Base-by-base conservation (phyloP, 352 stramenopile genomes). In the Phytophthora kernoviae region DNA sequence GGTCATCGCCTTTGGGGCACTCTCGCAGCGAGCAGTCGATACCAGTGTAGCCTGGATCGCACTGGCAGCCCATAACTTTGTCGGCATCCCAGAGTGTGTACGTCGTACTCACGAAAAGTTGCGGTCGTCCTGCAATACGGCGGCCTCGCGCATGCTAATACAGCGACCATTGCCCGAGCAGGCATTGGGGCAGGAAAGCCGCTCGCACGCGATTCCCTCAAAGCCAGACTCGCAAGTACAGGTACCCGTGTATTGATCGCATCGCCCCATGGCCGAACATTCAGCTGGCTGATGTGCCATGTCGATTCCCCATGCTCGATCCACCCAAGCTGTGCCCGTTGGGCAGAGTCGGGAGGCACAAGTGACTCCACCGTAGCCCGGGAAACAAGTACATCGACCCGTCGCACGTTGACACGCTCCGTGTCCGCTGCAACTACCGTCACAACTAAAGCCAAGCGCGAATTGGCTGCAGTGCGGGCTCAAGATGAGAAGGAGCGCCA, bases 351-450 rank as follows among this genome's bases (percentile, higher is more conserved):
- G 67, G 0, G 60, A 72, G 34, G 77, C 75, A 59, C 85, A 94
- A 0, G 84, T 85, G 11, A 71, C 67, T 43, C 90, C 91, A 36
- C 79, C 79, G 67, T 81, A 96, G 1, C 80, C 81, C 17, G 72
- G 71, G 48, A 92, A 96, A 68, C 91, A 98, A 7, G 62, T 63
- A 62, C 91, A 98, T 7, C 79, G 70, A 21, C 91, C 93, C 0
- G 75, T 85, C 0, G 65, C 32, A 10, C 44, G 30, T 57, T 87
- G 73, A 22, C 81, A 92, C 0, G 69, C 69, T 17, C 81, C 83
- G 39, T 89, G 74, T 9, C 91, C 92, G 32, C 78, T 96, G 68
- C 93, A 98, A 53, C 87, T 87, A 73, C 83, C 83, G 49, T 89
- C 79, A 37, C 77, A 92, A n/a, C 60, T 84, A 55, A 84, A 63